Evolutionary conservation across 441 rosid species (phyloP), one percentile per base, ranked within the genome.

Genomic region (Capsella rubella): DNA sequence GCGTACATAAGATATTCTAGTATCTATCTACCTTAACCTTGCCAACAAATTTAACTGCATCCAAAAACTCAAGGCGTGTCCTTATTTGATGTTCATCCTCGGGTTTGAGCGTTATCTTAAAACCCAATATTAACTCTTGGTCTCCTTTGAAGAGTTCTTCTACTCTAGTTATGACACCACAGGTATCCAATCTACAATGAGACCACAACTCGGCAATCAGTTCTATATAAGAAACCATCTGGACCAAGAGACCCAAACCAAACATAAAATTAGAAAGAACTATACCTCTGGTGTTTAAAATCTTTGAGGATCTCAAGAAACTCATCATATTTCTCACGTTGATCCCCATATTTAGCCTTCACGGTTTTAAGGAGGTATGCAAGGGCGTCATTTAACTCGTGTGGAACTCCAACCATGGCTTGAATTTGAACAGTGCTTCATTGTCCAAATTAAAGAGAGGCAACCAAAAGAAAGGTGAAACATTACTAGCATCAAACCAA

Each of bases 241-340:
- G 13, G 29, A 18, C 29, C 34, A 62, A 28, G 53, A 78, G 53
- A 78, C 18, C 55, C 52, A 57, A 14, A 29, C 1, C 29, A 54
- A 27, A 43, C 7, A 53, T 37, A 67, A 27, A 47, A 11, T 31
- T 28, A 59, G 18, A 18, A 18, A 3, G 13, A 49, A 18, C 31
- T 79, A 73, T 67, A 95, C 99, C 98, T 95, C 72, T 87, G 94
- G 72, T 90, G 89, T 84, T 87, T 91, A 74, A 87, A 95, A 81
- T 89, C 97, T 68, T 91, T 93, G 96, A 95, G 86, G 62, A 95
- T 92, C 79, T 90, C 96, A 60, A 95, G 95, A 79, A 95, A 95
- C n/a, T 93, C 95, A 21, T 90, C 97, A 59, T 93, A 95, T 66
- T 87, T 93, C 35, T 93, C 99, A 69, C 87, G 86, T 52, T 89